Conservation (phyloP, 257 asterid species). For the Echites panduratus region DNA sequence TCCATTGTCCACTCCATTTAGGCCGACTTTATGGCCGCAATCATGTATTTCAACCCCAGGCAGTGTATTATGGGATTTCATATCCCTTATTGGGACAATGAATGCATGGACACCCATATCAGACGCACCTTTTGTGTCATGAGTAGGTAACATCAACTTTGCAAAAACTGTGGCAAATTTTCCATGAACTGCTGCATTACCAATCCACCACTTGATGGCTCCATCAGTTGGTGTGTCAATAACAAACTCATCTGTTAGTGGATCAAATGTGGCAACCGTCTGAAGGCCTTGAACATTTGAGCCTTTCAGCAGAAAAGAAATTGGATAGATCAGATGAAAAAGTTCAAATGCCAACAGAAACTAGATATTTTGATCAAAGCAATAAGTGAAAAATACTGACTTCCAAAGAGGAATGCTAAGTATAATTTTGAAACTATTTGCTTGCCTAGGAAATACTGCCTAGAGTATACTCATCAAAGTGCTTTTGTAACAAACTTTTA, state of each 20-base stretch:
- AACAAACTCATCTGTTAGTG: conserved; percentile 67
- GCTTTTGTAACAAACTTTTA: not conserved
- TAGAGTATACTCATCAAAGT: not conserved
- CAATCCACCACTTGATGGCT: conserved; percentile 99
- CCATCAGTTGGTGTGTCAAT: conserved; percentile 93
- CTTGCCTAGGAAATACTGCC: not conserved
- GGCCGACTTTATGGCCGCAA: conserved; percentile 93
- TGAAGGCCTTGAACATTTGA: conserved; percentile 97
- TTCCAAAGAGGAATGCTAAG: not conserved
- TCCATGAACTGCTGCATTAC: conserved; percentile 99
- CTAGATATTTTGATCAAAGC: not conserved
- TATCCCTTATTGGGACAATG: conserved; percentile 84
- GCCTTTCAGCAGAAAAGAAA: conserved; percentile 37
- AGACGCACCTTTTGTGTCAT: conserved; percentile 58
- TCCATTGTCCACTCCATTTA: conserved; percentile 95
- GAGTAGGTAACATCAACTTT: conserved; percentile 72
- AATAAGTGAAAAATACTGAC: not conserved
- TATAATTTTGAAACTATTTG: not conserved
- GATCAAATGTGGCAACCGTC: conserved; percentile 83
- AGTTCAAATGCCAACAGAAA: not conserved
- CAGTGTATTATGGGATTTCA: conserved; percentile 56
- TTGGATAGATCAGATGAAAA: conserved; percentile 12
- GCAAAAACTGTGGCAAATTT: conserved; percentile 97
- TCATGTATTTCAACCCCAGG: conserved; percentile 91
- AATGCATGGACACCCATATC: conserved; percentile 99